Percentiles rank a stretch among this genome's conserved stretches.
These are phyloP conservation scores for Rhizopogon salebrosus DNA, from an alignment of 768 basidiomycete genomes.

Conservation along the genomic window DNA sequence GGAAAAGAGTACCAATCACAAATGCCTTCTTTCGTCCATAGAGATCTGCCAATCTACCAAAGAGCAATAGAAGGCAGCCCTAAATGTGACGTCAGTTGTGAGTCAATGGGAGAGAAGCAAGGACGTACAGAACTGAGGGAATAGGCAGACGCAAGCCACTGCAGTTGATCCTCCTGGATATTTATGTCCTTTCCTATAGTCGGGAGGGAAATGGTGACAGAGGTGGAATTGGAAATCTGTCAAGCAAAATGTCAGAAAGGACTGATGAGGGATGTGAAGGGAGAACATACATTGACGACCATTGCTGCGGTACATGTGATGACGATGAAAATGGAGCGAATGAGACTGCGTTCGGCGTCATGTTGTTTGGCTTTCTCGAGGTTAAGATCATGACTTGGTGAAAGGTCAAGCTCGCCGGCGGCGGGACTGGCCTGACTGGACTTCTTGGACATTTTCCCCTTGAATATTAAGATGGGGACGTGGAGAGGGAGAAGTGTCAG, in stretches of 20 bases:
- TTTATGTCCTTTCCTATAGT: conserved; percentile 45
- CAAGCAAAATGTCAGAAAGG: background rate
- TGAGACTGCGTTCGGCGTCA: conserved; percentile 13
- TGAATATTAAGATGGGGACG: no score
- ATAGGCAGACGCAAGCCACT: conserved; percentile 68
- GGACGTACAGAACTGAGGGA: conserved; percentile 58
- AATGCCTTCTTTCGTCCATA: conserved; percentile 73
- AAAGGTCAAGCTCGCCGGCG: conserved; percentile 11
- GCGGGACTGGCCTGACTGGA: background rate
- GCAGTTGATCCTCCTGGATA: conserved; percentile 46
- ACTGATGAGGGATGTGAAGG: background rate
- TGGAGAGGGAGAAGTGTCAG: background rate
- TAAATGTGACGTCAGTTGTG: conserved; percentile 16
- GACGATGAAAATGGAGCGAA: conserved; percentile 26
- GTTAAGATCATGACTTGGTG: conserved; percentile 5
- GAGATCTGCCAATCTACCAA: conserved; percentile 76
- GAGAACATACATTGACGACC: conserved; percentile 29
- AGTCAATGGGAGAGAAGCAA: background rate
- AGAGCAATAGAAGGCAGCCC: conserved; percentile 76
- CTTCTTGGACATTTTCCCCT: conserved; percentile 9
- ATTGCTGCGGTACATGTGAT: conserved; percentile 35
- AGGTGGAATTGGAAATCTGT: conserved; percentile 32
- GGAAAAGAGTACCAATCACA: conserved; percentile 49
- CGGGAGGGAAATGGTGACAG: conserved; percentile 48
- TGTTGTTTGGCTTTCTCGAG: conserved; percentile 3